phyloP scores from a whole-genome alignment of 495 filamentous ascomycete genomes.

The Chaetomium fimeti region DNA sequence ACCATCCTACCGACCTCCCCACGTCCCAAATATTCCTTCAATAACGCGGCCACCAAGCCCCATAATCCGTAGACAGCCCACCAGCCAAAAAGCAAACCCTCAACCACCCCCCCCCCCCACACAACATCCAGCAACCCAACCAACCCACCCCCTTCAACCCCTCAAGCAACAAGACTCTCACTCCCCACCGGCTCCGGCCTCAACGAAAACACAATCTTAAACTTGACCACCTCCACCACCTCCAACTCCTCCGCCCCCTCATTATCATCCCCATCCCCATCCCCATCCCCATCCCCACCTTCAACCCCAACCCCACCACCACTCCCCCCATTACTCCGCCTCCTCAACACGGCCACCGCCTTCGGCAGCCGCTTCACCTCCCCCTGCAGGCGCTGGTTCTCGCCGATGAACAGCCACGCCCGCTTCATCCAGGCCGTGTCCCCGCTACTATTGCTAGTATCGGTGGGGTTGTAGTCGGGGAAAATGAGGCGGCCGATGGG shows the following conservation, averaged over 20 bases:
- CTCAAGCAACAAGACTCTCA: conserved; percentile 3
- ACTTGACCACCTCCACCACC: conserved; percentile 83
- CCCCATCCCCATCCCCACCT: conserved; percentile 22
- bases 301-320: conserved; percentile 24
- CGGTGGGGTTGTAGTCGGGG: conserved; percentile 61
- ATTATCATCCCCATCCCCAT: conserved; percentile 25
- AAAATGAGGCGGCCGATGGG: conserved; percentile 75
- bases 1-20: too few species aligned
- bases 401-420: conserved; percentile 82
- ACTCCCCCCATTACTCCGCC: conserved; percentile 22
- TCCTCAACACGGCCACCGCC: conserved; percentile 63
- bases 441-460: conserved; percentile 21
- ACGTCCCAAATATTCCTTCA: too few species aligned
- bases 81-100: too few species aligned
- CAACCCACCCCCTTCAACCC: neutral
- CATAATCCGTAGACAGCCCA: too few species aligned
- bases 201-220: conserved; percentile 81
- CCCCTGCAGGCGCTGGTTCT: conserved; percentile 84
- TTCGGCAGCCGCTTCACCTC: conserved; percentile 82
- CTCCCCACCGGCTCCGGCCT: conserved; percentile 81
- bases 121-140: neutral
- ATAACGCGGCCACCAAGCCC: too few species aligned
- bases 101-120: too few species aligned
- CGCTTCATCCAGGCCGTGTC: conserved; percentile 77
- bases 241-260: conserved; percentile 37